phyloP scores from a whole-genome alignment of 805 yeast genomes.

The Candida khao-thaluensis region DNA sequence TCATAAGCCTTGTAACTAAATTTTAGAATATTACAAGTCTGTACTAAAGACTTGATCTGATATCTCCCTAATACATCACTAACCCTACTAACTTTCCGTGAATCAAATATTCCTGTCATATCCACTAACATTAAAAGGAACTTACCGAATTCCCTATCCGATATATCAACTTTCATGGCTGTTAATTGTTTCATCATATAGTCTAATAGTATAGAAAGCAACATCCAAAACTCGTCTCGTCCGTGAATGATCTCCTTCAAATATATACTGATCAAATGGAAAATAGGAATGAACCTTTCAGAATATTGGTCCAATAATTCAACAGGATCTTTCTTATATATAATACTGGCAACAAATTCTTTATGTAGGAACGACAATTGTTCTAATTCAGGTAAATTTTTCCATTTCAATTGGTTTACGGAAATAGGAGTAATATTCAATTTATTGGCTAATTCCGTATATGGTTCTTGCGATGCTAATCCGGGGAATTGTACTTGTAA shows the following conservation, averaged over 20 bases:
- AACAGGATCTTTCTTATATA: slow-evolving; percentile 18
- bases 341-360: slow-evolving; percentile 20
- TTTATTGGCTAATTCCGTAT: slow-evolving; percentile 13
- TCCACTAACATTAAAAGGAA: slow-evolving; percentile 26
- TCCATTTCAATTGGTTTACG: slow-evolving; percentile 14
- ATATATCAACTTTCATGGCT: slow-evolving; percentile 19
- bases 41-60: slow-evolving; percentile 12
- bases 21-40: slow-evolving; percentile 17
- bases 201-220: slow-evolving; percentile 22
- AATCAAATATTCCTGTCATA: slow-evolving; percentile 14
- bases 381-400: slow-evolving; percentile 20
- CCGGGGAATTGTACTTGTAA: slow-evolving; percentile 11
- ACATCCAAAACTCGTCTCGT: slow-evolving; percentile 30
- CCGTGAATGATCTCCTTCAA: slow-evolving; percentile 20
- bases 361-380: slow-evolving; percentile 25
- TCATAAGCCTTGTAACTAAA: slow-evolving; percentile 25
- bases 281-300: slow-evolving; percentile 16
- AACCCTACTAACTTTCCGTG: slow-evolving; percentile 12
- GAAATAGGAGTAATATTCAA: slow-evolving; percentile 14
- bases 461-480: neutral
- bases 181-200: slow-evolving; percentile 19
- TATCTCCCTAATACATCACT: slow-evolving; percentile 12
- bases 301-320: slow-evolving; percentile 24
- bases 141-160: slow-evolving; percentile 21
- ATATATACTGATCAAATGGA: slow-evolving; percentile 31